Base-by-base conservation (phyloP, 768 basidiomycete genomes). In the Rhodosporidiobolus odoratus region DNA sequence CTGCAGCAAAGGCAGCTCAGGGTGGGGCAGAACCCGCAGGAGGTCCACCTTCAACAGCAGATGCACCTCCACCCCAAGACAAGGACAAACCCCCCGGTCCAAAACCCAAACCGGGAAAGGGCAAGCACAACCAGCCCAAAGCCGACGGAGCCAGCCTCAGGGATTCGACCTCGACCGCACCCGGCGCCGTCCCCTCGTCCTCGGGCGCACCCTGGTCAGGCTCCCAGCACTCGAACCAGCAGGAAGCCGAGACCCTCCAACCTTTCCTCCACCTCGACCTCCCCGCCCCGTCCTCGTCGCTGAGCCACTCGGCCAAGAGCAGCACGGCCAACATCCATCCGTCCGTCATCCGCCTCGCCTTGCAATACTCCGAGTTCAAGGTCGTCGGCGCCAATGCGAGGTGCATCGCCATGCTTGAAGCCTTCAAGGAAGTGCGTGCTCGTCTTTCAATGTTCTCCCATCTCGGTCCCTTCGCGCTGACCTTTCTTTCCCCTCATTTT, bases 341-440 rank as follows among this genome's bases (percentile, higher is more conserved):
- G 37, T 86, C 86, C 27, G 87, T 98, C 75, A 82, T 92, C 67
- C 84, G 89, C 62, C 86, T 97, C 15, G 94, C 91, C 16, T 83
- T 97, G 38, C 87, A 93, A 72, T 95, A 97, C 81, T 86, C 91
- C 13, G 88, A 89, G 75, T 97, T 98, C 82, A 88, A 88, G 79
- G 89, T 98, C 73, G 87, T 88, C 58, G 96, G 96, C 13, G 90
- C 93, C 21, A 98, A 99, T 80, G 95, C 96, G 10, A 84, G 96
- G 69, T 94, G 92, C 76, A 94, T 97, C 54, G 92, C 92, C 8
- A 92, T 91, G 74, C 82, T 98, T 73, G 87, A 86, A 45, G 89
- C 90, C 12, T 94, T 99, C 82, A 92, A 95, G 81, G 88, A 87
- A 62, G 95, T 96, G 77, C 40, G 88, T 35, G 17, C 21, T 23